phyloP scores from a whole-genome alignment of 345 rosid species.

The Populus davidiana region DNA sequence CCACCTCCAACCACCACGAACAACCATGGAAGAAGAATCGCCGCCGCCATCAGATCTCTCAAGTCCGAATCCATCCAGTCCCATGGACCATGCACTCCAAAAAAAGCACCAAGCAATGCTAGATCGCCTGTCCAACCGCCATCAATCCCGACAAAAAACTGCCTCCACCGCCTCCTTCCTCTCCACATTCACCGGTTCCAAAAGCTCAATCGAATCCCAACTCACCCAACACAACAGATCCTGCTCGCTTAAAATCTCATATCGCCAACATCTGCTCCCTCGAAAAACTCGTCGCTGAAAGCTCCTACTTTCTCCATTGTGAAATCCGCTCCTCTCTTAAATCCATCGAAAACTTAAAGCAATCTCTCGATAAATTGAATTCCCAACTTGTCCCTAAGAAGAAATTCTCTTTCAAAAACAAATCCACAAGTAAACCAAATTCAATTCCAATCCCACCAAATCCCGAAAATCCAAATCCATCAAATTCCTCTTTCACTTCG shows the following conservation, averaged over 20 bases:
- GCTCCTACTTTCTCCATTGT: conserved; percentile 67
- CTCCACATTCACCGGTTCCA: conserved; percentile 54
- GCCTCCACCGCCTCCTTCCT: conserved; percentile 49
- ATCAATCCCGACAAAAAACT: conserved; percentile 49
- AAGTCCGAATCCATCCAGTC: background rate
- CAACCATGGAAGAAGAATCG: conserved; percentile 18
- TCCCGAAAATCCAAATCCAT: background rate
- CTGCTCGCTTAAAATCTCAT: conserved; percentile 40
- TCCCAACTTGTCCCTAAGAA: conserved; percentile 55
- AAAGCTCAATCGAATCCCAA: conserved; percentile 48
- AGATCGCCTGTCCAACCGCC: conserved; percentile 74
- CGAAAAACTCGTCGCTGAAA: conserved; percentile 71
- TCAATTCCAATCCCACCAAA: conserved; percentile 15
- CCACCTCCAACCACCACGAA: background rate
- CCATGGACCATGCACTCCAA: conserved; percentile 17
- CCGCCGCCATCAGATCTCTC: background rate
- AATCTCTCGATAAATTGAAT: conserved; percentile 47
- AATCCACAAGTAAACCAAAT: conserved; percentile 33
- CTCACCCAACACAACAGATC: conserved; percentile 39
- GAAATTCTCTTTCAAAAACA: conserved; percentile 73
- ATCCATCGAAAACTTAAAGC: conserved; percentile 62
- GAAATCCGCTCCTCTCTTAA: conserved; percentile 73
- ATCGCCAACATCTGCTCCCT: conserved; percentile 55
- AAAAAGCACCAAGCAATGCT: conserved; percentile 75
- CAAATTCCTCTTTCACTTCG: conserved; percentile 21